Conservation (phyloP, 495 filamentous ascomycete species). For the Aspergillus saccharolyticus region DNA sequence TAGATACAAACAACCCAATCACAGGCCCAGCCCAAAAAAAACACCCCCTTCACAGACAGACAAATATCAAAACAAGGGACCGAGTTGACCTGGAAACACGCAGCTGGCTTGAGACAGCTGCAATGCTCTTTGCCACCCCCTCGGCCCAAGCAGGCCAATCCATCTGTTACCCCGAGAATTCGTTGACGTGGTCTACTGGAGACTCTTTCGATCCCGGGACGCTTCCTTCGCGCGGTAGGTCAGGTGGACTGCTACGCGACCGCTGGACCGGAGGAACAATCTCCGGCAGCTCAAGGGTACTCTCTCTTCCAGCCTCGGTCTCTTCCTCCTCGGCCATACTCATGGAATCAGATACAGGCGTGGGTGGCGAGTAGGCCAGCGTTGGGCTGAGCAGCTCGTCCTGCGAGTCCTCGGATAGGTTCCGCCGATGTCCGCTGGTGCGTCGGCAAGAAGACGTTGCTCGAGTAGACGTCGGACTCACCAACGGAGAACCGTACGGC, state of each 20-base stretch:
- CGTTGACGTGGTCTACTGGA: constrained; percentile 8
- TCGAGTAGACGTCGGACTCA: constrained; percentile 42
- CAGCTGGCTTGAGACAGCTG: not conserved
- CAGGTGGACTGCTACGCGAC: constrained; percentile 40
- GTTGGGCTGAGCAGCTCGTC: constrained; percentile 34
- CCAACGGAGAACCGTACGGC: constrained; percentile 38
- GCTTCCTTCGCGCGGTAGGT: constrained; percentile 18
- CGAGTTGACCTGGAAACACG: not conserved
- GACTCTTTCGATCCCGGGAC: constrained; percentile 13
- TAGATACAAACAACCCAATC: not conserved
- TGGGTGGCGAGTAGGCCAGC: constrained; percentile 44
- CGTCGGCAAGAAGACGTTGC: constrained; percentile 36
- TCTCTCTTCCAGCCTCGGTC: constrained; percentile 12
- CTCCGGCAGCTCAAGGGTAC: constrained; percentile 20
- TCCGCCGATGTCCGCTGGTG: constrained; percentile 30
- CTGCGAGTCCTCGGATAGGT: constrained; percentile 39
- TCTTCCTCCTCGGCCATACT: constrained; percentile 18
- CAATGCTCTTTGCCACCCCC: not conserved
- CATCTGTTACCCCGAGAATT: not conserved
- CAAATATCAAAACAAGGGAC: not conserved
- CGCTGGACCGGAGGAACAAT: constrained; percentile 24
- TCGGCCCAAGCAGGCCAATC: not conserved
- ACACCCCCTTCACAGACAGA: not conserved
- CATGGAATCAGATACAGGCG: constrained; percentile 36
- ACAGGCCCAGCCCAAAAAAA: not conserved